Evolutionary conservation across 768 basidiomycete genomes (phyloP).

Genomic region (Russula dissimulans): DNA sequence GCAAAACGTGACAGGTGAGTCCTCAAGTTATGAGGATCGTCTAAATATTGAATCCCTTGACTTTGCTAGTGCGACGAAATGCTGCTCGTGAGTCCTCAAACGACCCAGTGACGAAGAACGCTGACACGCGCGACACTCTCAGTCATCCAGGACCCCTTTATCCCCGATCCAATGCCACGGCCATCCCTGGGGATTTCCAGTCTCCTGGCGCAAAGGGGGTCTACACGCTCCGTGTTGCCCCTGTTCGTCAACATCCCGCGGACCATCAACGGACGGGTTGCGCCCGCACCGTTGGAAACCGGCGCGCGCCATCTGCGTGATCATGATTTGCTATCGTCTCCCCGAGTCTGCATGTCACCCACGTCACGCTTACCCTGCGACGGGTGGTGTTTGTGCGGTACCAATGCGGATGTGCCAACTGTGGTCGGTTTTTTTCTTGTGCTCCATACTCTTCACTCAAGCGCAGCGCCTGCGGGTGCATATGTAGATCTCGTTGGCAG

Average conservation of each 20-base stretch:
- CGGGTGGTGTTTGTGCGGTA: conserved; percentile 16
- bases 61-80: conserved; percentile 1
- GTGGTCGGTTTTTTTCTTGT: not conserved
- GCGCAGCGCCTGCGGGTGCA: not conserved
- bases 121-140: not conserved
- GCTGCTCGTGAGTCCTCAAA: conserved; percentile 2
- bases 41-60: not conserved
- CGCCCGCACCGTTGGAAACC: not conserved
- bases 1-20: conserved; percentile 18
- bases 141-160: conserved; percentile 1
- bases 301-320: not conserved
- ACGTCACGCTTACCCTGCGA: conserved; percentile 12
- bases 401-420: conserved; percentile 1
- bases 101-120: not conserved
- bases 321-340: conserved; percentile 2
- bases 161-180: not conserved
- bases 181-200: not conserved
- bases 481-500: conserved; percentile 15
- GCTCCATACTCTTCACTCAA: not conserved
- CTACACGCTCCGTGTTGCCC: conserved; percentile 3
- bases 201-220: not conserved
- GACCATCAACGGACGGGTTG: conserved; percentile 1
- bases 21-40: not conserved
- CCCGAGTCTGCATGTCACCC: conserved; percentile 17
- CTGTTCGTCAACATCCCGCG: conserved; percentile 9